Conservation (phyloP, 2,329 filamentous ascomycete species). For the Waltergamsia citrina region DNA sequence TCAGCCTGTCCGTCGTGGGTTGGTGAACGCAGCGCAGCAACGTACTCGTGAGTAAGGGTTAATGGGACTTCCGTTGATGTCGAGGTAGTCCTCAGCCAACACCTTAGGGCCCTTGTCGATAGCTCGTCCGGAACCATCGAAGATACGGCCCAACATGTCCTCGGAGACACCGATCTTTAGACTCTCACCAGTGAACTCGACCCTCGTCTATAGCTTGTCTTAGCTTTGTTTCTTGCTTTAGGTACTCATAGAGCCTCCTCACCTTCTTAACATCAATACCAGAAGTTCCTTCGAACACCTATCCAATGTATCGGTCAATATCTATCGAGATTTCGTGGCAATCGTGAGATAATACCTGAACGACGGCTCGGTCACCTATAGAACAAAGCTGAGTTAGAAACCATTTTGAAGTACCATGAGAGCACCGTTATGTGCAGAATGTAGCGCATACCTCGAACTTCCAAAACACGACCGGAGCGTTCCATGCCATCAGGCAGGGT, state of each 20-base stretch:
- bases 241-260: slow-evolving; percentile 15
- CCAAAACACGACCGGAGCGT: slow-evolving; percentile 89
- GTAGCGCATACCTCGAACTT: slow-evolving; percentile 73
- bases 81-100: slow-evolving; percentile 92
- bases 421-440: no score
- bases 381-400: background rate
- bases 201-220: slow-evolving; percentile 61
- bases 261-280: slow-evolving; percentile 99
- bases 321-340: slow-evolving; percentile 5
- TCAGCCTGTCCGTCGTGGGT: background rate
- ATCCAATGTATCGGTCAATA: slow-evolving; percentile 17
- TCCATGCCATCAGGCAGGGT: slow-evolving; percentile 92
- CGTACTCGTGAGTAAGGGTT: slow-evolving; percentile 93
- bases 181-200: slow-evolving; percentile 94
- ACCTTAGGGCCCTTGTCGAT: slow-evolving; percentile 99
- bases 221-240: slow-evolving; percentile 11
- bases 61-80: slow-evolving; percentile 98
- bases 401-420: background rate
- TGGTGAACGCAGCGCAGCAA: slow-evolving; percentile 7
- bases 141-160: slow-evolving; percentile 98
- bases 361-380: slow-evolving; percentile 81
- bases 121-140: slow-evolving; percentile 93
- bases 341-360: slow-evolving; percentile 57
- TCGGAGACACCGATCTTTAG: slow-evolving; percentile 98
- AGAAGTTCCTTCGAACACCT: slow-evolving; percentile 95